Conservation (phyloP, 2,329 filamentous ascomycete genomes). For the Colletotrichum shisoi region DNA sequence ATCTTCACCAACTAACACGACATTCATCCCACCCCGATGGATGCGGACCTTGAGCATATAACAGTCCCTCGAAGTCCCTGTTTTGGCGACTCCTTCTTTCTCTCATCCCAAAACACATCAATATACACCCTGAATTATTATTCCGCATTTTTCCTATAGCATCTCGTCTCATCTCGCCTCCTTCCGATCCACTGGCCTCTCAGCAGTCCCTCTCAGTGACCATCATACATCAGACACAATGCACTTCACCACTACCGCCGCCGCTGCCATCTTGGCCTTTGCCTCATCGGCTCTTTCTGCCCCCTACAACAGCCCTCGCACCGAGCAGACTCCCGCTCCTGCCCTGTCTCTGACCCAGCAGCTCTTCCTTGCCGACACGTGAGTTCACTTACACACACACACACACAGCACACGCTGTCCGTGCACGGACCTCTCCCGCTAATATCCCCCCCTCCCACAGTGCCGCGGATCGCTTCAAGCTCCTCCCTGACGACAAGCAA, state of each 20-base stretch:
- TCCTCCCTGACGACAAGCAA: conserved; percentile 54
- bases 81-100: conserved; percentile 4
- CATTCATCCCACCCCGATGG: background rate
- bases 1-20: background rate
- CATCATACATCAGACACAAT: conserved; percentile 44
- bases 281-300: conserved; percentile 47
- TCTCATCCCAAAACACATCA: conserved; percentile 18
- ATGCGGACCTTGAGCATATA: conserved; percentile 25
- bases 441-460: conserved; percentile 41
- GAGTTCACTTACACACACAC: conserved; percentile 42
- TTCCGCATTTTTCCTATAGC: conserved; percentile 1
- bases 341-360: conserved; percentile 46
- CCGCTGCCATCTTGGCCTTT: conserved; percentile 52
- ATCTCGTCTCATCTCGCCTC: conserved; percentile 1
- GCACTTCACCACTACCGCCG: conserved; percentile 45
- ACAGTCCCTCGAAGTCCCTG: background rate
- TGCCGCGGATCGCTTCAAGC: conserved; percentile 54
- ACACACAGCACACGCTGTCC: background rate
- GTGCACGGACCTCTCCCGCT: conserved; percentile 24
- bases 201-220: background rate
- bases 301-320: conserved; percentile 27
- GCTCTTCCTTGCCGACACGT: conserved; percentile 53
- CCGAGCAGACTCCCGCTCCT: conserved; percentile 33
- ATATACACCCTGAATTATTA: background rate
- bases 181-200: background rate